A percentile compares a stretch with the other conserved stretches of the same genome.
phyloP scores from a whole-genome alignment of 352 stramenopile species.

The Thalassiosira pacifica region DNA sequence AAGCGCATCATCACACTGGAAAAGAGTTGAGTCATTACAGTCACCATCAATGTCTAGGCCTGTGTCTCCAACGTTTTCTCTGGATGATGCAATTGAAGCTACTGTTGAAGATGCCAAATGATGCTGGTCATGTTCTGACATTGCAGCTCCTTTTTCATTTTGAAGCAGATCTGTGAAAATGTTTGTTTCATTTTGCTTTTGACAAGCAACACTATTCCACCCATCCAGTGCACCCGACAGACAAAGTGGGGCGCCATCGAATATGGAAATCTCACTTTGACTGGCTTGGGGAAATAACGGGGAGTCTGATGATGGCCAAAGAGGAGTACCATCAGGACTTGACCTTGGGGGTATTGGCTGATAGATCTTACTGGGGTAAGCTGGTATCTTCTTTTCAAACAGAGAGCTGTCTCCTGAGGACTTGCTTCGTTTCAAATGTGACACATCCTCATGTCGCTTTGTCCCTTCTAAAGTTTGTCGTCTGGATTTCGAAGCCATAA shows the following conservation, averaged over 20 bases:
- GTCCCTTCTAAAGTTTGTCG: slow-evolving; percentile 8
- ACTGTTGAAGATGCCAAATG: slow-evolving; percentile 77
- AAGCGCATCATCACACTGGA: slow-evolving; percentile 12
- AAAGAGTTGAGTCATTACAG: slow-evolving; percentile 1
- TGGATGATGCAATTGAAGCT: slow-evolving; percentile 83
- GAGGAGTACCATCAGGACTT: slow-evolving; percentile 14
- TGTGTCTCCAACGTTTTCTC: slow-evolving; percentile 37
- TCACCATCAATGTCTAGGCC: slow-evolving; percentile 52
- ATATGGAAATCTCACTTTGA: slow-evolving; percentile 47
- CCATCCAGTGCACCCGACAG: slow-evolving; percentile 50
- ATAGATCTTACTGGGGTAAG: slow-evolving; percentile 17
- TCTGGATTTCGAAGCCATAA: slow-evolving; percentile 37
- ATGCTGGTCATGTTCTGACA: slow-evolving; percentile 42
- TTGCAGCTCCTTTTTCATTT: slow-evolving; percentile 36
- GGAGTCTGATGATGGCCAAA: slow-evolving; percentile 37
- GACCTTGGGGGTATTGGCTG: slow-evolving; percentile 14
- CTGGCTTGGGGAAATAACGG: slow-evolving; percentile 38
- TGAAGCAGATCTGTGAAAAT: slow-evolving; percentile 75
- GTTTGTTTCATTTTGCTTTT: slow-evolving; percentile 62
- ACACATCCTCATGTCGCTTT: not conserved
- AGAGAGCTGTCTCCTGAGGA: slow-evolving; percentile 38
- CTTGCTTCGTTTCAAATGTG: slow-evolving; percentile 35
- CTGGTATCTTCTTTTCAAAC: slow-evolving; percentile 15
- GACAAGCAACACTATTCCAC: slow-evolving; percentile 51
- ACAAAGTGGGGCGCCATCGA: slow-evolving; percentile 50